phyloP scores from a whole-genome alignment of 1,284 basidiomycete species.

The Peniophora sp. region DNA sequence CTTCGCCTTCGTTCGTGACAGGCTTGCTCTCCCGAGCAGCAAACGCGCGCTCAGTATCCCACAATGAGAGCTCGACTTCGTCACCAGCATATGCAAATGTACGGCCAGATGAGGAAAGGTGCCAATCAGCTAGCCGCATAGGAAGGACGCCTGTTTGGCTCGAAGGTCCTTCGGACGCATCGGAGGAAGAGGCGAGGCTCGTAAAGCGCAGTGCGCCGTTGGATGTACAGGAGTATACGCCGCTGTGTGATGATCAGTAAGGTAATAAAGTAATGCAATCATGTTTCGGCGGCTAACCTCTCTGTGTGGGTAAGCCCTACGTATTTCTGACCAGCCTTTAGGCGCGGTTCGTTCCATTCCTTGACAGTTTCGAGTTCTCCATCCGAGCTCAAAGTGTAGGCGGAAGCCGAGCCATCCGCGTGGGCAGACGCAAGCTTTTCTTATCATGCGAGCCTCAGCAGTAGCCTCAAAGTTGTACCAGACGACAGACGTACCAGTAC shows the following conservation, averaged over 20 bases:
- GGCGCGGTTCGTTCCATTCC: constrained; percentile 58
- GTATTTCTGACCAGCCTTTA: constrained; percentile 44
- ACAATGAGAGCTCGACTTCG: constrained; percentile 82
- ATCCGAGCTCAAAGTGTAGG: constrained; percentile 32
- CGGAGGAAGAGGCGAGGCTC: constrained; percentile 10
- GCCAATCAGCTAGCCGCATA: constrained; percentile 58
- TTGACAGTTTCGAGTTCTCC: constrained; percentile 28
- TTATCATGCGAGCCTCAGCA: constrained; percentile 9
- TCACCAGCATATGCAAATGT: constrained; percentile 80
- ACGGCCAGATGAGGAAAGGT: constrained; percentile 40
- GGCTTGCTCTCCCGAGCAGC: constrained; percentile 10
- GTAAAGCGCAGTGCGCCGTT: constrained; percentile 59
- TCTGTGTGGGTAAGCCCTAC: constrained; percentile 47
- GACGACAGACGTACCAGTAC: background rate
- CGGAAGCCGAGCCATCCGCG: constrained; percentile 43
- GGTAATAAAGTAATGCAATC: no score
- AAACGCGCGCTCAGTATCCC: constrained; percentile 72
- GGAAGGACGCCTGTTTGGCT: constrained; percentile 39
- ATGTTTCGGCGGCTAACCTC: constrained; percentile 35
- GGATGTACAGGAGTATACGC: constrained; percentile 60
- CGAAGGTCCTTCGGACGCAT: constrained; percentile 17
- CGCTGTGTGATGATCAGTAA: constrained; percentile 22
- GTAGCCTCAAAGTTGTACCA: constrained; percentile 10
- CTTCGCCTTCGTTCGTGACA: constrained; percentile 11
- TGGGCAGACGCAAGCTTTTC: constrained; percentile 57